Evolutionary conservation across 192 early-diverging fungal genomes (phyloP), one percentile per base, ranked within the genome.

Genomic region (Geranomyces michiganensis): DNA sequence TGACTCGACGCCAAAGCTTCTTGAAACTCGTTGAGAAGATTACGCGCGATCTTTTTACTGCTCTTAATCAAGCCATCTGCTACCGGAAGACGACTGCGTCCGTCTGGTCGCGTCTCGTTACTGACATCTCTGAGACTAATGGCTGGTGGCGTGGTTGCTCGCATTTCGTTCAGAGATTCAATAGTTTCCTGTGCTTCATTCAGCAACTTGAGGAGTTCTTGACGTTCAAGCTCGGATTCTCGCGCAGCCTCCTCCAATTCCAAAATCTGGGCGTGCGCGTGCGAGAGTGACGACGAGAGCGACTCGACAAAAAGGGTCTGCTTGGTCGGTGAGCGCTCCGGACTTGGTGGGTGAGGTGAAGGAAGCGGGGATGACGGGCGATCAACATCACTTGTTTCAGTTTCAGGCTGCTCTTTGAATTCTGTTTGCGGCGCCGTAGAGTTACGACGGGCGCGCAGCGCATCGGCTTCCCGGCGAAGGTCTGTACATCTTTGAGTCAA

Each of bases 141-240:
- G 5, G 36, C 10, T 2, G 58, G 26, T 5, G 58, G 58, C 58
- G 26, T 29, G 29, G 58, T 29, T 27, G 58, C 4, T 46, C 55
- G 30, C 13, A 26, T 62, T 46, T 45, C 64, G 12, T 55, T 21
- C 4, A 78, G 36, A 46, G 33, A 19, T 53, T 79, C 78, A 41
- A 77, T 71, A 36, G 68, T 72, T 43, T 79, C 78, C 71, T 79
- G 78, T 31, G 78, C 78, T 27, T 77, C 70, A 6, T 62, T 62
- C 10, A 79, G 66, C 17, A 79, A 53, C 14, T 58, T 30, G 21
- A 26, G n/a, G 0, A 79, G 56, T 29, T 79, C 74, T 10, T 13
- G 6, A 19, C 43, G 19, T 41, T 79, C 74, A 9, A 43, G 31
- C 27, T 22, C 0, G 4, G 55, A 31, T 56, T 58, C 29, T 24